A percentile compares a stretch with the other conserved stretches of the same genome.
Conservation (phyloP, 495 filamentous ascomycete species). For the Penicillium desertorum region DNA sequence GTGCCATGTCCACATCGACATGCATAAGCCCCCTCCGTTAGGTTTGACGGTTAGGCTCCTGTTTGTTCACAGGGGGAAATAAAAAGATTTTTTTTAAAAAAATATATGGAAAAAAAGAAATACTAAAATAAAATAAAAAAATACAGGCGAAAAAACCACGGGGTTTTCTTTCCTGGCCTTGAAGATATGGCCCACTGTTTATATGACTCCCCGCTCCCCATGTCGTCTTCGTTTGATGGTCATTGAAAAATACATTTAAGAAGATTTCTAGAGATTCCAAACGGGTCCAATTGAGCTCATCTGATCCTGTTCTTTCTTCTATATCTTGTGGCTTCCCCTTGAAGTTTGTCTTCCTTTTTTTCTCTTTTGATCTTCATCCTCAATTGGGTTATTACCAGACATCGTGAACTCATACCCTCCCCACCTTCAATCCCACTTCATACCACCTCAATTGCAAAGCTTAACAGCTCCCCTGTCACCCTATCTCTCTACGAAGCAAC, state of each 20-base stretch:
- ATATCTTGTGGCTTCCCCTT: constrained; percentile 12
- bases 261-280: constrained; percentile 23
- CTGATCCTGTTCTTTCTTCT: constrained; percentile 19
- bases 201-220: constrained; percentile 47
- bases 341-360: constrained; percentile 12
- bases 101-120: constrained; percentile 5
- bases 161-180: constrained; percentile 26
- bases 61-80: constrained; percentile 29
- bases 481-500: constrained; percentile 17
- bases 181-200: constrained; percentile 43
- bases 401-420: constrained; percentile 12
- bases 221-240: constrained; percentile 29
- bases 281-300: constrained; percentile 24
- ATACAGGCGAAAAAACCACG: constrained; percentile 17
- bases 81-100: constrained; percentile 6
- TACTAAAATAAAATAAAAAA: constrained; percentile 8
- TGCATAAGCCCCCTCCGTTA: constrained; percentile 45
- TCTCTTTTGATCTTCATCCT: constrained; percentile 8
- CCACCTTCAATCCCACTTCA: constrained; percentile 15
- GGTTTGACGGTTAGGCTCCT: constrained; percentile 45
- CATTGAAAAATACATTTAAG: constrained; percentile 23
- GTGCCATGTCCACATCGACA: constrained; percentile 36
- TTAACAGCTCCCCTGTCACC: neutral
- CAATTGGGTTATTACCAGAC: constrained; percentile 8
- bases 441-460: constrained; percentile 12